Evolutionary conservation across 2,329 filamentous ascomycete genomes (phyloP), one percentile per base, ranked within the genome.

Genomic region (Epichloe coenophiala): DNA sequence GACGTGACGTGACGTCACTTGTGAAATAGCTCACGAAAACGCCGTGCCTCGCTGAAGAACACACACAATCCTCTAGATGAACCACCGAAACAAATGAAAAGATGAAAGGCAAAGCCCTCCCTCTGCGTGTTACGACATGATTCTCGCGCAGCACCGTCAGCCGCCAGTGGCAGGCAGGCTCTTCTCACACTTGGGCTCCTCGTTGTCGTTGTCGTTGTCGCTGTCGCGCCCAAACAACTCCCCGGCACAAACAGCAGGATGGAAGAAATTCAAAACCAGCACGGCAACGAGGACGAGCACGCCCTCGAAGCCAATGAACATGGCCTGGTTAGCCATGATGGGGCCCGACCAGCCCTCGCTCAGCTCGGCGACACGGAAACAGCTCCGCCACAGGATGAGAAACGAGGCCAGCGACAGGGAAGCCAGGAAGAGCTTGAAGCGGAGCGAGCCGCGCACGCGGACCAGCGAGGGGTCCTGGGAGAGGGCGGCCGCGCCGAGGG

Each of bases 321-420:
- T 65, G 38, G 66, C 67, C 65, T 83, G 69, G 38, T 75, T 63
- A 36, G 60, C 63, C 61, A 83, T 82, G 57, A 86, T 63, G 21
- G 71, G 63, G 0, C 81, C 81, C 3, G 60, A 64, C 76, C 80
- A 88, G 1, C 83, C 83, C 48, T 76, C 69, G 55, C 74, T 77
- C 55, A 87, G 65, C 71, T 87, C 83, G 0, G 76, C 77, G 21
- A 84, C 76, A 50, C 84, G 75, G 64, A 80, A 87, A 41, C 80
- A 75, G 55, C 76, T 81, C 8, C 84, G 71, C 58, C 77, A 76
- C 54, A 86, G 76, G 58, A 87, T 80, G 57, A 73, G 75, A 12
- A 84, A 48, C n/a, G 80, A 81, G 2, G 80, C 73, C 2, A 83
- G 61, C 1, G 67, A 61, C 17, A 84, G 68, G 11, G 75, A 77